These are phyloP conservation scores for Blechomonas ayalai DNA, from an alignment of 208 protist genomes.

Conservation along the genomic window DNA sequence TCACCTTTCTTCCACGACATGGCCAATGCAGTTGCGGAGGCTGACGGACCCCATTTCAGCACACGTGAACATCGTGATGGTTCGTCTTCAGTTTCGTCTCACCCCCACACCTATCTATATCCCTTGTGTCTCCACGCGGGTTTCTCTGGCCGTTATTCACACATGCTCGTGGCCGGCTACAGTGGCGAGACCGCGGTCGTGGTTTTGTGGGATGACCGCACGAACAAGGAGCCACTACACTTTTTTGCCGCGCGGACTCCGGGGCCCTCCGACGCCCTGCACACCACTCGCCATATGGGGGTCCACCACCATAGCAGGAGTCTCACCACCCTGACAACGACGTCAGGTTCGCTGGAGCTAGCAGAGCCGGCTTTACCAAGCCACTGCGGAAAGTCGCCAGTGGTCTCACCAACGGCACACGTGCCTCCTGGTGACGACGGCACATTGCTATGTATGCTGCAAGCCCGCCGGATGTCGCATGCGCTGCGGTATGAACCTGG, in stretches of 20 bases:
- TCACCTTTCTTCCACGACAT: no score
- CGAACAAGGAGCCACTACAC: constrained; percentile 14
- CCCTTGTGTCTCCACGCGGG: constrained; percentile 17
- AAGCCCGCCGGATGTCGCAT: no score
- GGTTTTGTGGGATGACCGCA: constrained; percentile 32
- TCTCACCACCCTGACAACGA: constrained; percentile 44
- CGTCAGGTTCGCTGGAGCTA: constrained; percentile 26
- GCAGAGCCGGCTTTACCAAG: constrained; percentile 8
- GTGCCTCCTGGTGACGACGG: no score
- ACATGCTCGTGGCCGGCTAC: constrained; percentile 54
- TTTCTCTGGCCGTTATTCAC: constrained; percentile 60
- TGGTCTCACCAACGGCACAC: no score
- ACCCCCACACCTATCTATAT: no score
- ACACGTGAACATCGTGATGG: no score
- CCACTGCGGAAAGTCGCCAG: not conserved
- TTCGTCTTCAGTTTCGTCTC: no score
- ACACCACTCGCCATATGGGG: constrained; percentile 24
- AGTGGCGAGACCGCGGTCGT: constrained; percentile 36
- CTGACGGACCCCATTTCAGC: no score
- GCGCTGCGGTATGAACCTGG: constrained; percentile 7
- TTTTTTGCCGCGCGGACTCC: constrained; percentile 2
- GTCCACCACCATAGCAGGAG: constrained; percentile 35
- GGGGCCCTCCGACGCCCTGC: not conserved
- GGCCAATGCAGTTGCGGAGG: not conserved
- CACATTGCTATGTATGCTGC: no score